Conservation (phyloP, 495 filamentous ascomycete genomes). For the Penicillium crystallinum region DNA sequence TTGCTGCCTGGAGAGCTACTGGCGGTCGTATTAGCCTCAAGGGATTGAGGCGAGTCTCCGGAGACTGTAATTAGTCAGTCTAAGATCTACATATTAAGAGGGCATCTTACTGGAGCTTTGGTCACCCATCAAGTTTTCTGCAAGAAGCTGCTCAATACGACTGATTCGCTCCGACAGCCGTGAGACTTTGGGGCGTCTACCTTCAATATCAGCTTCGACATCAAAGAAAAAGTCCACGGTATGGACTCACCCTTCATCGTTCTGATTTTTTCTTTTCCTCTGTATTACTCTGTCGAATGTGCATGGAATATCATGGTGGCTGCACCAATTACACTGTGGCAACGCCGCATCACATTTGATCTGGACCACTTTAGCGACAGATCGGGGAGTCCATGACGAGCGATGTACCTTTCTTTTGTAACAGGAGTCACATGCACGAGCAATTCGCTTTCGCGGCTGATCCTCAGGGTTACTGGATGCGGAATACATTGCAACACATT, state of each 20-base stretch:
- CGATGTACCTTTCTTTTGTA: slow-evolving; percentile 42
- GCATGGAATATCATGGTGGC: slow-evolving; percentile 45
- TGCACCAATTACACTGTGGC: slow-evolving; percentile 49
- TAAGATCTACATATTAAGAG: neutral
- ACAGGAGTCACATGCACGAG: slow-evolving; percentile 47
- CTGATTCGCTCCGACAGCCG: slow-evolving; percentile 36
- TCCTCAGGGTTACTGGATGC: neutral
- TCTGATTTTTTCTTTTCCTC: slow-evolving; percentile 29
- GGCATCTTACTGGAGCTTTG: slow-evolving; percentile 17
- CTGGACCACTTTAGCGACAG: slow-evolving; percentile 19
- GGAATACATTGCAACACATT: slow-evolving; percentile 10
- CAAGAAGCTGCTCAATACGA: slow-evolving; percentile 37
- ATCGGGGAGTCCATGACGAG: neutral
- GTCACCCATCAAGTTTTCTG: slow-evolving; percentile 25
- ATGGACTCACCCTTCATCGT: slow-evolving; percentile 18
- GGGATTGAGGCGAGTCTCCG: slow-evolving; percentile 5
- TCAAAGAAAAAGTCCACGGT: neutral
- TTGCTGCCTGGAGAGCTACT: slow-evolving; percentile 17
- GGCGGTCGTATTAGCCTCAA: slow-evolving; percentile 7
- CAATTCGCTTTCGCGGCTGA: slow-evolving; percentile 25
- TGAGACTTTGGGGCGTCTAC: slow-evolving; percentile 24
- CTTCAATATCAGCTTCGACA: neutral
- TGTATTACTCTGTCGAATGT: slow-evolving; percentile 40
- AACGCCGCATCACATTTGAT: slow-evolving; percentile 48
- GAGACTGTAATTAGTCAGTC: slow-evolving; percentile 4